Base-by-base conservation (phyloP, 164 flowering plant genomes). In the Amborella trichopoda region DNA sequence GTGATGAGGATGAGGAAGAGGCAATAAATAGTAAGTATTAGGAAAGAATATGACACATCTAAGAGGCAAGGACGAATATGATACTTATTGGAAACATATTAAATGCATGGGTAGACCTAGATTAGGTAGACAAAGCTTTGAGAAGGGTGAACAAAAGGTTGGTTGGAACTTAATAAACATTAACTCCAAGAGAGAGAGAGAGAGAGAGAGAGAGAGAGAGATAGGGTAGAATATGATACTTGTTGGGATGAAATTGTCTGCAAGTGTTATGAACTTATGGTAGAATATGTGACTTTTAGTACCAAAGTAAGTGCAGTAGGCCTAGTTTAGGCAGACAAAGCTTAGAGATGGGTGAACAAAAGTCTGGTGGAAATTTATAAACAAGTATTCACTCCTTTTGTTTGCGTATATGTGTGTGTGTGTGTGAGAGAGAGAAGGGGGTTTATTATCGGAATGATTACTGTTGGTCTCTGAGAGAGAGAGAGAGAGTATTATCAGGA, bases 1-100 rank as follows among this genome's bases (percentile, higher is more conserved):
- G 78, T 56, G 98, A 91, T 56, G 95, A 91, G 61, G 96, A 87
- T 67, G 98, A 85, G 18, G 91, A 78, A 64, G 76, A 76, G 37
- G 53, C 69, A 26, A 38, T 17, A 32, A 49, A 58, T 14, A 69
- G 88, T 77, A 67, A 81, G 84, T 70, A 28, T 9, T 44, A 19
- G 23, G 36, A 26, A 28, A 23, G 9, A 8, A 6, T 49, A 28
- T 30, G n/a, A 21, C 19, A 10, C n/a, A n/a, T 37, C 6, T 37
- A 4, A 1, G n/a, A 1, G 36, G 40, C 40, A n/a, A n/a, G 40
- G 3, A 37, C 19, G 2, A 2, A 32, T n/a, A 32, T 32, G 11
- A 21, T 37, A 2, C n/a, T n/a, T n/a, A 8, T 2, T 8, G n/a
- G 9, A 3, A 14, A 2, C 0, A 6, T 37, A n/a, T 5, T 37